Evolutionary conservation across 2,329 filamentous ascomycete species (phyloP).

Genomic region (Trichophyton rubrum): DNA sequence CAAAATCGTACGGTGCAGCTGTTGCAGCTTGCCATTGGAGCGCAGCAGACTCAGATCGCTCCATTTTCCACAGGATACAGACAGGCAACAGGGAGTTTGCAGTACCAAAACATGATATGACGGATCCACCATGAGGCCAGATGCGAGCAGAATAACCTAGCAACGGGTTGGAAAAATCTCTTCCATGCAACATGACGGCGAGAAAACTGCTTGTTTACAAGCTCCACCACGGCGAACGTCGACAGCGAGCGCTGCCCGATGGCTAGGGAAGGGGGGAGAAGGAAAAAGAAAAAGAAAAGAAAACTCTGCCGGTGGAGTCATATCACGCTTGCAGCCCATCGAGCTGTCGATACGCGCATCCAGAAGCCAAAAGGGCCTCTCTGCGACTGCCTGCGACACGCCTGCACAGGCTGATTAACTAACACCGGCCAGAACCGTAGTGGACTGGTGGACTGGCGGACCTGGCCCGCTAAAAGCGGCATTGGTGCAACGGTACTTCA

Average conservation of each 20-base stretch:
- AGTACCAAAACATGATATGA: not conserved
- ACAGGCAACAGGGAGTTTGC: not conserved
- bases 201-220: not conserved
- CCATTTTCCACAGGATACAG: not conserved
- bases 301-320: not conserved
- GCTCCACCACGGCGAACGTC: not conserved
- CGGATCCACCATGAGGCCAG: not conserved
- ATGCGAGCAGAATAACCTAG: not conserved
- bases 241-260: not conserved
- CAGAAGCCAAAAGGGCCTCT: no score
- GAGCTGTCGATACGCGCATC: not conserved
- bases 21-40: not conserved
- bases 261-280: not conserved
- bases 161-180: not conserved
- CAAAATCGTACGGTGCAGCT: not conserved
- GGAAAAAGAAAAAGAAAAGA: not conserved
- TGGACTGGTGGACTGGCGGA: not conserved
- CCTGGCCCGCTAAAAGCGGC: not conserved
- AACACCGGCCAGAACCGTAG: not conserved
- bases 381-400: no score
- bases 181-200: constrained; percentile 1
- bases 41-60: not conserved
- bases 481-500: not conserved
- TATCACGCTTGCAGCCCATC: not conserved
- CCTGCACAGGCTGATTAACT: not conserved